phyloP scores from a whole-genome alignment of 1,139 yeast species.

The Diutina ranongensis region DNA sequence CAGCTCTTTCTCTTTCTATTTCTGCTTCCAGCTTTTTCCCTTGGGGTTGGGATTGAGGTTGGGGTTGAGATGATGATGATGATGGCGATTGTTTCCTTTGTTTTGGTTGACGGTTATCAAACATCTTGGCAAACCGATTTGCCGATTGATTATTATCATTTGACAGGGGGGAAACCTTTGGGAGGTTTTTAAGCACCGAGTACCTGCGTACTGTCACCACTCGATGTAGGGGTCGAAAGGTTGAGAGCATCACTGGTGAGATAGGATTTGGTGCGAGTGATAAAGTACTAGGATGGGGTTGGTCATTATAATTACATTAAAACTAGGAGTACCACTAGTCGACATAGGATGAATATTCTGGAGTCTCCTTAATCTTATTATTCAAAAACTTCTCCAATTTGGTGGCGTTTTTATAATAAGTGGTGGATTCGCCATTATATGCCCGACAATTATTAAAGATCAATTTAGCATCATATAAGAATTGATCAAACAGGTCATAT shows the following conservation, averaged over 20 bases:
- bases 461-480: conserved; percentile 76
- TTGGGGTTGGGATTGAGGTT: neutral
- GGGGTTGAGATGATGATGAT: neutral
- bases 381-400: conserved; percentile 84
- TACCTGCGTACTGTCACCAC: conserved; percentile 1
- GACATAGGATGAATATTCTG: conserved; percentile 47
- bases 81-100: neutral
- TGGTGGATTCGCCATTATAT: conserved; percentile 81
- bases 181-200: neutral
- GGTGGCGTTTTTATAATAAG: conserved; percentile 83
- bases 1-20: neutral
- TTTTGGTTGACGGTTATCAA: neutral
- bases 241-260: neutral
- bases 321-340: conserved; percentile 18
- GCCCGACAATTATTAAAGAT: conserved; percentile 85
- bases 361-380: conserved; percentile 69
- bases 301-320: neutral
- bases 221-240: too few species aligned
- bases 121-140: conserved; percentile 4
- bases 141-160: neutral
- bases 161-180: neutral
- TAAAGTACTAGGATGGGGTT: too few species aligned
- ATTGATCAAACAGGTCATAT: conserved; percentile 84
- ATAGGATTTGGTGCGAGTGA: neutral
- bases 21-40: neutral